A percentile compares a stretch with the other conserved stretches of the same genome.
Conservation (phyloP, 2,329 filamentous ascomycete genomes). For the Exophiala xenobiotica region DNA sequence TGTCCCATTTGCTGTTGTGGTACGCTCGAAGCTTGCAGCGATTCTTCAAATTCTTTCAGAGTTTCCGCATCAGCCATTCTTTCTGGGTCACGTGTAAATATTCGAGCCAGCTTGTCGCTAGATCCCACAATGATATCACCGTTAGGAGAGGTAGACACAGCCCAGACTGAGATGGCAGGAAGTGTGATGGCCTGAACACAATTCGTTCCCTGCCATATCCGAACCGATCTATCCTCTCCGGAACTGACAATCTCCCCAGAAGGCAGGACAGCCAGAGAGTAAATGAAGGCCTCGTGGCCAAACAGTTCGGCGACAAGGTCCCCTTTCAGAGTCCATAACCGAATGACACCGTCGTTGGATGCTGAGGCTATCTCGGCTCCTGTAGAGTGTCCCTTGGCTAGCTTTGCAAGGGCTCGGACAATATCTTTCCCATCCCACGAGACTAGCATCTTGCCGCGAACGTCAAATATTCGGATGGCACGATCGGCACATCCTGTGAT, state of each 20-base stretch:
- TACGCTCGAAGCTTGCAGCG: constrained; percentile 79
- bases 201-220: constrained; percentile 78
- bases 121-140: constrained; percentile 93
- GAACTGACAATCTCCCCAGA: constrained; percentile 86
- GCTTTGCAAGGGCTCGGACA: constrained; percentile 80
- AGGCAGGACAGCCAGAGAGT: constrained; percentile 73
- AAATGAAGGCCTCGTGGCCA: constrained; percentile 94
- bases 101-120: constrained; percentile 79
- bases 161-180: constrained; percentile 95
- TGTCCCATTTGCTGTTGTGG: constrained; percentile 79
- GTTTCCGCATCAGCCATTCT: constrained; percentile 68
- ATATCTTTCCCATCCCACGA: constrained; percentile 72
- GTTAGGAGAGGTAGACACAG: constrained; percentile 75
- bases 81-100: constrained; percentile 74
- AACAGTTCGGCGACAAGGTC: constrained; percentile 72
- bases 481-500: constrained; percentile 91
- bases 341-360: constrained; percentile 85
- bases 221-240: constrained; percentile 89
- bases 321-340: constrained; percentile 81
- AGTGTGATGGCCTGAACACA: constrained; percentile 96
- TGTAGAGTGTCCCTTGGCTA: constrained; percentile 73
- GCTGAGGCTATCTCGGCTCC: constrained; percentile 93
- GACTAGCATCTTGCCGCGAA: constrained; percentile 61
- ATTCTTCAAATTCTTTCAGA: constrained; percentile 73
- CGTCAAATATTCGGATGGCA: constrained; percentile 77